Evolutionary conservation across 2,329 filamentous ascomycete genomes (phyloP), one percentile per base, ranked within the genome.

Genomic region (Coniochaeta hoffmannii): DNA sequence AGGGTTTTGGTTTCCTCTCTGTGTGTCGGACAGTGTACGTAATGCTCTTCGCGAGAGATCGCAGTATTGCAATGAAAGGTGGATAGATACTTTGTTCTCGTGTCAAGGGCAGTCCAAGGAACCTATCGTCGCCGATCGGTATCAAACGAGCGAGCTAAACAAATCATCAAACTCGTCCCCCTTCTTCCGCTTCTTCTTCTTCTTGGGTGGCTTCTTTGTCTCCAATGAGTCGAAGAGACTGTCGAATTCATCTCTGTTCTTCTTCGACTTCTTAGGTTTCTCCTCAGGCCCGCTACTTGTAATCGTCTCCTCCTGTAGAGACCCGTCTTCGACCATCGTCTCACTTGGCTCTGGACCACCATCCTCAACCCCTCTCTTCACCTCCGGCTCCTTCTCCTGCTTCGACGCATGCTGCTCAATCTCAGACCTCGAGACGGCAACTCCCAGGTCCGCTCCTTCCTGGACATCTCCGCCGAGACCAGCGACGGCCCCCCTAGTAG

Each of bases 141-240:
- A 28, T 22, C 59, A 79, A 41, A 81, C 62, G 10, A 89, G 68
- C 10, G 79, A 79, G 53, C 77, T 78, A 64, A 94, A 94, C 24
- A 93, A 69, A 64, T 85, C 84, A 59, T 91, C 88, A 55, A 93
- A 88, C 41, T 82, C 86, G 65, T 91, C 71, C 67, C 56, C 22
- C 31, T 53, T 38, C 50, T 53, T 53, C 7, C 83, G 80, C 55
- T 77, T 79, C 63, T 76, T 79, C 62, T 80, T 83, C 68, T 80
- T 84, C 65, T 76, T 81, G 12, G 36, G 58, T 70, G 74, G 36
- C 34, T 53, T 53, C 24, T 56, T 36, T 19, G 50, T 53, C 10
- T 54, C 30, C n/a, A 87, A 66, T 14, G 78, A 78, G 54, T 76
- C 76, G 64, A 91, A 92, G 22, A 90, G 69, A 64, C 83, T 83